Evolutionary conservation across 768 basidiomycete species (phyloP).

Genomic region (Tylopilus sp.): DNA sequence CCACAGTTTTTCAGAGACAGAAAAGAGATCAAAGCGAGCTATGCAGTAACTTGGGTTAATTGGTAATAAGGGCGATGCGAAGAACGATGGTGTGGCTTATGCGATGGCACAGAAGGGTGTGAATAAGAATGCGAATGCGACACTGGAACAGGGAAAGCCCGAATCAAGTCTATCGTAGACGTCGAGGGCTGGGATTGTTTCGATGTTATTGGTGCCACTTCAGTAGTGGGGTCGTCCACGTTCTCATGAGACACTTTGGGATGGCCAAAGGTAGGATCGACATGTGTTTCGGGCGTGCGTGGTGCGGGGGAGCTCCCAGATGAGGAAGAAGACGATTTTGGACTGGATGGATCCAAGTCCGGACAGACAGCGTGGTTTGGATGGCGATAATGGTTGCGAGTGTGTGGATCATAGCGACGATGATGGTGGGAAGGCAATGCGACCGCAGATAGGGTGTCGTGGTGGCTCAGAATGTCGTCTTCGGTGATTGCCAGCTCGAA

Average conservation of each 20-base stretch:
- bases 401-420: constrained; percentile 24
- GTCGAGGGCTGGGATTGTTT: constrained; percentile 24
- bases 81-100: constrained; percentile 26
- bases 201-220: constrained; percentile 19
- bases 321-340: constrained; percentile 36
- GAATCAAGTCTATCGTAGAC: constrained; percentile 43
- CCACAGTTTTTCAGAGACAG: constrained; percentile 17
- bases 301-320: constrained; percentile 34
- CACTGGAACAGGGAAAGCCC: constrained; percentile 47
- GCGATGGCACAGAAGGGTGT: constrained; percentile 18
- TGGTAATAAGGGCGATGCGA: constrained; percentile 21
- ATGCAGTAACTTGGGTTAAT: constrained; percentile 25
- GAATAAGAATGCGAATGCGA: constrained; percentile 26
- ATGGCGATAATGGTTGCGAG: constrained; percentile 15
- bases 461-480: constrained; percentile 53
- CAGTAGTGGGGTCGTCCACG: constrained; percentile 25
- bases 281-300: constrained; percentile 27
- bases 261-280: constrained; percentile 18
- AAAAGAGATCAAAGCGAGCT: not conserved
- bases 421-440: constrained; percentile 25
- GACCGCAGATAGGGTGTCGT: constrained; percentile 33
- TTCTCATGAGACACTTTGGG: constrained; percentile 30
- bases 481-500: constrained; percentile 68
- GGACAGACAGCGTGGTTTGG: constrained; percentile 33
- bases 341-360: constrained; percentile 41